Evolutionary conservation across 1,139 yeast species (phyloP), one percentile per base, ranked within the genome.

Genomic region (Kazachstania sp.): DNA sequence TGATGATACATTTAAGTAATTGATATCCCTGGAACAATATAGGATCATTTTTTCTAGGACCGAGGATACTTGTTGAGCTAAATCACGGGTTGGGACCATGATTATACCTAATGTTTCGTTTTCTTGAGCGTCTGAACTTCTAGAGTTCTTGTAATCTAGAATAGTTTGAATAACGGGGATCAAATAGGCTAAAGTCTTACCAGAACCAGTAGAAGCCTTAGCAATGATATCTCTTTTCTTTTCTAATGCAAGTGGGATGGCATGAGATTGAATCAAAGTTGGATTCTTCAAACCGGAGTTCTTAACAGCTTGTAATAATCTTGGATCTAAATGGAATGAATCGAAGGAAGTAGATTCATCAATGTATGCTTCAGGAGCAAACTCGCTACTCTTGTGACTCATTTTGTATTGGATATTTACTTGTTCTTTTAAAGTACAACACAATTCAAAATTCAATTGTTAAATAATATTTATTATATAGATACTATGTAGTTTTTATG

Each of bases 211-310:
- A 37, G 85, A 79, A 16, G 96, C 95, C 59, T 85, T 79, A 30
- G 95, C 95, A 36, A 87, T 83, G 54, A 87, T 82, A 63, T 87
- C 95, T 67, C 88, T 79, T 59, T 82, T 83, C 56, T 86, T 94
- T 56, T 86, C 86, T 47, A 92, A 68, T 1, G 97, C 96, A 47
- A 92, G 70, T 31, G 95, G 96, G 50, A 92, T 86, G n/a, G 95
- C 87, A 65, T 81, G 83, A 7, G 94, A 79, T 69, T 92, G 98
- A 46, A 92, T 84, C 50, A 86, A 74, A 1, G 97, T 94, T 11
- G 97, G 97, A 60, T 82, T 81, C 50, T 75, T 78, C 68, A 81
- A 88, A 4, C 95, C 95, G 49, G 88, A 70, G 57, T 81, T 80
- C 56, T 83, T 85, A 46, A 92, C 75, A 12, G 97, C 96, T 63